phyloP scores from a whole-genome alignment of 768 basidiomycete genomes.

The Leccinum ochraceum region DNA sequence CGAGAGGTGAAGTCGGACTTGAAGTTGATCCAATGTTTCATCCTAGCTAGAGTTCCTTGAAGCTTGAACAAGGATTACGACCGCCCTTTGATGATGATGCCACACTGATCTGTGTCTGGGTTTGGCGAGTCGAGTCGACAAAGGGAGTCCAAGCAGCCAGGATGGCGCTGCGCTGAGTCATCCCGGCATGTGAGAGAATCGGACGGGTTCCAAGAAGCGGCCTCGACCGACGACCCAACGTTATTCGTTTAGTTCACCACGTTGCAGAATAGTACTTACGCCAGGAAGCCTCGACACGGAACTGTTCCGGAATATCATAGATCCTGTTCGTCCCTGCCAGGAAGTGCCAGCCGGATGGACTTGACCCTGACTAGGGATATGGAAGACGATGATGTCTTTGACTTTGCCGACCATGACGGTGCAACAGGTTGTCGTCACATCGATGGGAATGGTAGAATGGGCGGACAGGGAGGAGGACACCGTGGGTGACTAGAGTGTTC shows the following conservation, averaged over 20 bases:
- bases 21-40: slow-evolving; percentile 21
- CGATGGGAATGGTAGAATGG: not conserved
- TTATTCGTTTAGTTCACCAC: not conserved
- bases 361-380: slow-evolving; percentile 28
- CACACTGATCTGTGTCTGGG: not conserved
- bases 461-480: not conserved
- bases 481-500: not conserved
- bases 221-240: not conserved
- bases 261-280: slow-evolving; percentile 12
- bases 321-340: slow-evolving; percentile 8
- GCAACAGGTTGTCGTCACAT: not conserved
- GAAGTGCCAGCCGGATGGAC: slow-evolving; percentile 22
- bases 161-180: not conserved
- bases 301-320: slow-evolving; percentile 14
- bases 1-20: not conserved
- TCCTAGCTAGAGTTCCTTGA: slow-evolving; percentile 11
- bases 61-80: not conserved
- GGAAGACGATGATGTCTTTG: slow-evolving; percentile 24
- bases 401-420: not conserved
- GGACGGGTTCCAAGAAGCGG: not conserved
- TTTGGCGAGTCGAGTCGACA: not conserved
- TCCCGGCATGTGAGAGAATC: not conserved
- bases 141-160: not conserved
- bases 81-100: slow-evolving; percentile 14
- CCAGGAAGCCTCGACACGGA: slow-evolving; percentile 7